Base-by-base conservation (phyloP, 257 asterid species). In the Solanum clarkiae region DNA sequence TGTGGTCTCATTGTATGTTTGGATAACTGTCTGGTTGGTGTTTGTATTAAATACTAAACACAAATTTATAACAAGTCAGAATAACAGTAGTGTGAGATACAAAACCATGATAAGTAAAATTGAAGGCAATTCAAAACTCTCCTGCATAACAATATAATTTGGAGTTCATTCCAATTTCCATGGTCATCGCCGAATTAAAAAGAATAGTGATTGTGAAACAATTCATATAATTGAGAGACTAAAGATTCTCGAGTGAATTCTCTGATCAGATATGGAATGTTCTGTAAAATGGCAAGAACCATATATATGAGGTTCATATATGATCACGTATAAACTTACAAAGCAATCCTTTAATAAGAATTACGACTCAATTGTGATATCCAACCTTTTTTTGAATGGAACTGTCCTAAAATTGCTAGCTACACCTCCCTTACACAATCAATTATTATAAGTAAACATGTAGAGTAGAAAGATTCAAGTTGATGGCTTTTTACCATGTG, bases 1-100 rank as follows among this genome's bases (percentile, higher is more conserved):
- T 0, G 98, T 94, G 22, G 98, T 91, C 88, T 79, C 56, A 17
- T 94, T 94, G 94, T 92, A 96, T 84, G 98, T 94, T 70, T 94
- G 98, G 89, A 94, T 89, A 89, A 96, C 97, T 0, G 99, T 92
- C 80, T 93, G 93, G 51, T 94, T 96, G 24, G 98, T 88, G 94
- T 90, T 90, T n/a, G 98, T 94, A 89, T 93, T 91, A 80, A 96
- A 96, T 59, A 96, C 99, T 96, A 88, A 90, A 88, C 56, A 69
- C 18, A 9, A 77, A 53, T 70, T 32, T 8, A 60, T 71, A 53
- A 42, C 10, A 10, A 47, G 56, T 56, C 62, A 80, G 15, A 36
- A 53, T 53, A 15, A 47, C 65, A 72, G 40, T 3, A 72, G 36
- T 44, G 17, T 26, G 47, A 70, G 9, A 42, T 42, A 70, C 80